Conservation (phyloP, 164 flowering plant genomes). For the Liquidambar formosana region DNA sequence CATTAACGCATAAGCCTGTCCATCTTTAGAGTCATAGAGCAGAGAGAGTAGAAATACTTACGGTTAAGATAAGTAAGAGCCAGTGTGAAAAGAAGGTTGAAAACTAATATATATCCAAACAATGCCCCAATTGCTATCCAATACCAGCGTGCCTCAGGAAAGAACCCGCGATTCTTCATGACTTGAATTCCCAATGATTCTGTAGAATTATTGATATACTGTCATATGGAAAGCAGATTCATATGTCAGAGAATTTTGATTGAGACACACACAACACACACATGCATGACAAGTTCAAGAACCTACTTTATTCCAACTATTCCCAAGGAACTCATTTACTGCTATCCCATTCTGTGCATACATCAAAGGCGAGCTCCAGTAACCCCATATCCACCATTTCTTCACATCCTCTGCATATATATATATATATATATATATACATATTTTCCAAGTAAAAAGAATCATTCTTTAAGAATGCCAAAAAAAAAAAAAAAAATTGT, state of each 20-base stretch:
- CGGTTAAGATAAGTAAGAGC: constrained; percentile 33
- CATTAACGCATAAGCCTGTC: background rate
- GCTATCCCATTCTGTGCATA: constrained; percentile 42
- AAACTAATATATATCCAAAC: constrained; percentile 25
- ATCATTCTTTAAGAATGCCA: background rate
- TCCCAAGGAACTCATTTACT: constrained; percentile 44
- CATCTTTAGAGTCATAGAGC: background rate
- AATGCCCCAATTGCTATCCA: constrained; percentile 35
- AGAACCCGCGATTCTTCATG: constrained; percentile 32
- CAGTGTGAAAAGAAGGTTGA: constrained; percentile 20
- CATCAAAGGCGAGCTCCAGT: constrained; percentile 49
- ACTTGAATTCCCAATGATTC: constrained; percentile 26
- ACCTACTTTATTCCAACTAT: constrained; percentile 40
- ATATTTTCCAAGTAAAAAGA: background rate
- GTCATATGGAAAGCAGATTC: background rate
- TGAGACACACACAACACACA: background rate
- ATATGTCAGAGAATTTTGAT: background rate
- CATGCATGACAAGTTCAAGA: background rate
- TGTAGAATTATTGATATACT: constrained; percentile 6
- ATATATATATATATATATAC: background rate
- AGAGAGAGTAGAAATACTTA: constrained; percentile 14
- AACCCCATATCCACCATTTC: constrained; percentile 59
- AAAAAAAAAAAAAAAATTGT: background rate
- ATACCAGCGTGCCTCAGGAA: constrained; percentile 32
- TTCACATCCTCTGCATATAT: constrained; percentile 38